A percentile compares a stretch with the other conserved stretches of the same genome.
Evolutionary conservation across 2,329 filamentous ascomycete species (phyloP).

Genomic region (Fonsecaea multimorphosa): DNA sequence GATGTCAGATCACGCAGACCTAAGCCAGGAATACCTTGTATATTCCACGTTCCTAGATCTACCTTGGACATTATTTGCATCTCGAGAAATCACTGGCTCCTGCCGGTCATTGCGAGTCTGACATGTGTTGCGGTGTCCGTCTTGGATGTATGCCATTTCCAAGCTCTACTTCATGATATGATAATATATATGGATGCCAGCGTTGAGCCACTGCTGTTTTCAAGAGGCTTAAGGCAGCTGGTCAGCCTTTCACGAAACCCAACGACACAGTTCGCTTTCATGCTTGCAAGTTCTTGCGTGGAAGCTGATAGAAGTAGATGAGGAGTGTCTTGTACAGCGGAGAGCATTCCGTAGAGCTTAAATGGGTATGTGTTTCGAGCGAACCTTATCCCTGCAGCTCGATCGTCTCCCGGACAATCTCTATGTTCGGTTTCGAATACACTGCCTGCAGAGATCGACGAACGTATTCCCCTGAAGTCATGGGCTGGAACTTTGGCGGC

Average conservation of each 20-base stretch:
- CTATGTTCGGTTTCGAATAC: conserved; percentile 31
- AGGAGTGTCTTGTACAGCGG: background rate
- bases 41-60: background rate
- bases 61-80: background rate
- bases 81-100: too few species aligned
- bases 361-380: background rate
- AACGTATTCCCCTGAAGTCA: conserved; percentile 31
- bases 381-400: conserved; percentile 14
- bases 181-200: too few species aligned
- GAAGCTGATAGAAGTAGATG: background rate
- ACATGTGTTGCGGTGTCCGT: background rate
- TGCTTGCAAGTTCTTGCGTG: background rate
- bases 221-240: background rate
- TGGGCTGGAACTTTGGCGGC: conserved; percentile 29
- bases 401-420: conserved; percentile 27
- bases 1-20: background rate
- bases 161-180: background rate
- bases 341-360: background rate
- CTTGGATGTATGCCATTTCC: background rate
- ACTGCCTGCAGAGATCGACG: conserved; percentile 28
- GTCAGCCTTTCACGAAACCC: background rate
- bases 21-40: background rate
- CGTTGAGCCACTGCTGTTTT: background rate
- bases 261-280: background rate
- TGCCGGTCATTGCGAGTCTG: background rate